These are phyloP conservation scores for Flaveria ramosissima DNA, from an alignment of 129 eudicot species.

Conservation along the genomic window DNA sequence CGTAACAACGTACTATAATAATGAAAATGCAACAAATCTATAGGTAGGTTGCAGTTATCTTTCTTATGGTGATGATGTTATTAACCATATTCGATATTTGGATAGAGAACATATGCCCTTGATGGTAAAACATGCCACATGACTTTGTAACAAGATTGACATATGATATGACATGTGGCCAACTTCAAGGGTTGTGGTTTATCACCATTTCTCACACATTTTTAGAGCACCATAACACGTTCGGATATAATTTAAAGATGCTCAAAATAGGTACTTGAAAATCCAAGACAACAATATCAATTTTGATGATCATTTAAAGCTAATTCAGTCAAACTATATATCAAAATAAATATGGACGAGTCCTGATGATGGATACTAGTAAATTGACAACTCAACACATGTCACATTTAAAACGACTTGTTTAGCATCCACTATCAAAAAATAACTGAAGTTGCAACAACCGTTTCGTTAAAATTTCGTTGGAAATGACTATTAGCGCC, in stretches of 20 bases:
- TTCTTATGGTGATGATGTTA: background rate
- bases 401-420: background rate
- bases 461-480: too few species aligned
- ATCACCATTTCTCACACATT: background rate
- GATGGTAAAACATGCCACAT: background rate
- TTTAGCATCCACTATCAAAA: background rate
- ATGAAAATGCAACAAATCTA: background rate
- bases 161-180: constrained; percentile 7
- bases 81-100: background rate
- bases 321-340: background rate
- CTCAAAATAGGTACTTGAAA: background rate
- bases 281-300: background rate
- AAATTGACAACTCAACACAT: background rate
- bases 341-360: background rate
- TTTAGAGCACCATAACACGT: background rate
- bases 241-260: background rate
- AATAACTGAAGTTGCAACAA: too few species aligned
- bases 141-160: constrained; percentile 3
- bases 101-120: background rate
- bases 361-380: background rate
- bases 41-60: background rate
- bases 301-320: background rate
- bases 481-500: too few species aligned
- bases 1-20: too few species aligned
- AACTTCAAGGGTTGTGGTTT: constrained; percentile 9